Percentiles rank a stretch among this genome's conserved stretches.
Conservation (phyloP, 345 rosid species). For the Leavenworthia alabamica region DNA sequence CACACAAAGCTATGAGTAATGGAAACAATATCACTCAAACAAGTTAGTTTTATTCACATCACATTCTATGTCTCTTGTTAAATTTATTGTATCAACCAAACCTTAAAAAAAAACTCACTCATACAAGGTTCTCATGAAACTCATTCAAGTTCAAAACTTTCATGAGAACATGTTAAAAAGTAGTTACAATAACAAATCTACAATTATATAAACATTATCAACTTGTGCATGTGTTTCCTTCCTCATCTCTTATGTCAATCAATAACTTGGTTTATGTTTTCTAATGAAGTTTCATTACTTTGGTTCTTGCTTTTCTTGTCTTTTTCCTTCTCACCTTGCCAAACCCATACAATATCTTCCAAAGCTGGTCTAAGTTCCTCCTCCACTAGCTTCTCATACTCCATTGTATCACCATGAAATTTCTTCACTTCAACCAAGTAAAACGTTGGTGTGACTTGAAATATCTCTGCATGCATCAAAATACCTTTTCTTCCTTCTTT, state of each 20-base stretch:
- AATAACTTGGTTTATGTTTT: conserved; percentile 8
- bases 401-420: conserved; percentile 64
- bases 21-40: too few relatives aligned
- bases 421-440: conserved; percentile 72
- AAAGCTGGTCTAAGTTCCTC: conserved; percentile 62
- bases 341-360: conserved; percentile 67
- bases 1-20: too few relatives aligned
- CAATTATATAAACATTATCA: too few relatives aligned
- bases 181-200: too few relatives aligned
- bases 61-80: too few relatives aligned
- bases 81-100: too few relatives aligned
- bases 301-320: conserved; percentile 18
- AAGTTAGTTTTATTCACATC: too few relatives aligned
- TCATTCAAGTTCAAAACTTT: too few relatives aligned
- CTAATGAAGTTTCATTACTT: not conserved
- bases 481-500: conserved; percentile 65
- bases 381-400: conserved; percentile 56
- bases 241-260: too few relatives aligned
- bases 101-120: too few relatives aligned
- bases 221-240: not conserved
- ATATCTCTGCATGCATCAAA: conserved; percentile 69
- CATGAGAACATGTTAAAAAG: too few relatives aligned
- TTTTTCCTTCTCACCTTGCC: conserved; percentile 55
- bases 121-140: too few relatives aligned
- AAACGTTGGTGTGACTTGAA: conserved; percentile 54